Percentiles rank a stretch among this genome's conserved stretches.
Evolutionary conservation across 345 rosid genomes (phyloP).

Genomic region (Linum usitatissimum): DNA sequence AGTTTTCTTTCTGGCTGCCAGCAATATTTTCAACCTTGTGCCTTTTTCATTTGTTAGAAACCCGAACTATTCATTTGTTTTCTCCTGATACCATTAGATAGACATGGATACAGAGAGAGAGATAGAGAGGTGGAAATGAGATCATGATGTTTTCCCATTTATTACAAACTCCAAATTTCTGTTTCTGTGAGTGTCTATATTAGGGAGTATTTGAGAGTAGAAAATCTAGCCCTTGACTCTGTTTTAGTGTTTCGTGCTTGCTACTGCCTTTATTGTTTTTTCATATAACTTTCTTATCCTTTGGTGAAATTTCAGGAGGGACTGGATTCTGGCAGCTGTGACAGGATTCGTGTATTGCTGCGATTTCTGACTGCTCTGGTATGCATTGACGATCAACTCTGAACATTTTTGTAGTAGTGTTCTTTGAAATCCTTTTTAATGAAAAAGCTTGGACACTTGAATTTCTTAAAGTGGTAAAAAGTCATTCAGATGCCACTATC

Average conservation of each 20-base stretch:
- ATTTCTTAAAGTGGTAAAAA: no score
- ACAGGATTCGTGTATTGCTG: constrained; percentile 70
- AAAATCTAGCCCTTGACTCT: neutral
- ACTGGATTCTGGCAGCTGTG: constrained; percentile 55
- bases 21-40: neutral
- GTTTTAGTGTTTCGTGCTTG: neutral
- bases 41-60: neutral
- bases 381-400: constrained; percentile 11
- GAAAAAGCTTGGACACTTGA: neutral
- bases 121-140: neutral
- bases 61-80: neutral
- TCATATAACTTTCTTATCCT: neutral
- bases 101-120: neutral
- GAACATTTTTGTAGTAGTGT: neutral
- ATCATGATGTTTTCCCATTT: no score
- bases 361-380: constrained; percentile 83
- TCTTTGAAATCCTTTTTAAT: neutral
- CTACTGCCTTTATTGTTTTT: neutral
- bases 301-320: constrained; percentile 43
- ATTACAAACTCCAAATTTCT: no score
- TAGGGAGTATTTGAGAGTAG: neutral
- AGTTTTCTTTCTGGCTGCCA: neutral
- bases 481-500: no score
- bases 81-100: no score
- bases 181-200: neutral